Base-by-base conservation (phyloP, 805 yeast species). In the Pichia rugopelliculosa region DNA sequence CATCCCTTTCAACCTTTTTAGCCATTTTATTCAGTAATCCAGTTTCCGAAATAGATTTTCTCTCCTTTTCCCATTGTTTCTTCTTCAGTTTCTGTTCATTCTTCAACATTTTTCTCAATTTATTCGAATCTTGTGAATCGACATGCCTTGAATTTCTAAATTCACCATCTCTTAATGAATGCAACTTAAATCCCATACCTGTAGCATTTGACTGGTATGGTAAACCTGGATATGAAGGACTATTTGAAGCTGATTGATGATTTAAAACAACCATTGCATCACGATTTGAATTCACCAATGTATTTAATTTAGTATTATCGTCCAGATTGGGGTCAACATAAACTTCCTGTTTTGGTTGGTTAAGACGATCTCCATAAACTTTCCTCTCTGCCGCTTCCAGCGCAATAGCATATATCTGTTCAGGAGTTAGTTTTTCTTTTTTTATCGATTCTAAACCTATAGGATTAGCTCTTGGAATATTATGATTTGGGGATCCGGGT, bases 391-490 rank as follows among this genome's bases (percentile, higher is more conserved):
- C 86, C 13, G 75, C 74, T 52, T 74, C 74, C 51, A 74, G 67
- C 0, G 86, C 86, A 53, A 66, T 66, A 20, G 69, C 70, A 54
- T 80, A 80, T 69, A 79, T 67, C 52, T 79, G 82, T 37, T 71
- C 75, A 22, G 74, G 74, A 24, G 76, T 59, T 38, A 61, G 54
- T 39, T 55, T 41, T 2, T 37, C 42, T 2, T 37, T 37, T 8
- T 36, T 45, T 9, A 13, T 24, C 15, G 37, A 8, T 9, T 41
- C 39, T 7, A 11, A 25, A 4, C 22, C 13, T 6, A 21, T 13
- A 5, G 41, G 17, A 12, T 20, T n/a, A 17, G 9, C n/a, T 27
- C 40, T 18, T 37, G 20, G 41, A 2, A 4, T 11, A 12, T 38
- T 36, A 9, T 18, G 6, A 10, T 18, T 21, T 13, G 10, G 2